Evolutionary conservation across 2,329 filamentous ascomycete species (phyloP).

Genomic region (Cordyceps cateniannulata): DNA sequence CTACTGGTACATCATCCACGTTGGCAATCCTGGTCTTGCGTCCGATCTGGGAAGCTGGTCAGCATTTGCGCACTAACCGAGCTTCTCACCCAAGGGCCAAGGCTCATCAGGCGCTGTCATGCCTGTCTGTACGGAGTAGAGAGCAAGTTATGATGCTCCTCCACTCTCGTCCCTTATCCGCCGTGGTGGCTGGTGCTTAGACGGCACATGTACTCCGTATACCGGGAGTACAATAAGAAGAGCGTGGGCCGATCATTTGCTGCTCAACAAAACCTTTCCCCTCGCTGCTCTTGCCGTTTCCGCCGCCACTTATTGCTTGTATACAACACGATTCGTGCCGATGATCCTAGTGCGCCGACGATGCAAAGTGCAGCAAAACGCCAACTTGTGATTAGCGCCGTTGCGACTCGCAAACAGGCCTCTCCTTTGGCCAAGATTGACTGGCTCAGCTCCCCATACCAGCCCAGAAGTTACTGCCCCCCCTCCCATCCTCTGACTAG

Average conservation of each 20-base stretch:
- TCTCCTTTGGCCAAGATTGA: not conserved
- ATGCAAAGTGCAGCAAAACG: not conserved
- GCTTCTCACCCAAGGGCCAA: not conserved
- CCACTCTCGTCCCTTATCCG: not conserved
- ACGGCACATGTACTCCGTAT: too few species aligned
- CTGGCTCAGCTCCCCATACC: not conserved
- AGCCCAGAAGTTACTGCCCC: not conserved
- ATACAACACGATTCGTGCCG: not conserved
- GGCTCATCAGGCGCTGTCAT: not conserved
- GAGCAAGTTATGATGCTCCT: not conserved
- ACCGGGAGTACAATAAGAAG: not conserved
- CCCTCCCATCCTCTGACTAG: not conserved
- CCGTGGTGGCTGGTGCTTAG: not conserved
- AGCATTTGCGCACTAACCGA: not conserved
- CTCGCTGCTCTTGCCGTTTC: not conserved
- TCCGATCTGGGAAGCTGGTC: slow-evolving; percentile 8
- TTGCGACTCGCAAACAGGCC: not conserved
- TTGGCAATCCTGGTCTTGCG: slow-evolving; percentile 2
- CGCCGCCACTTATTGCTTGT: not conserved
- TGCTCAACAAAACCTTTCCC: not conserved
- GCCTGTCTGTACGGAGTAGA: too few species aligned
- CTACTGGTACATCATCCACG: not conserved
- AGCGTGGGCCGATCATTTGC: too few species aligned
- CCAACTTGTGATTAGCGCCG: not conserved
- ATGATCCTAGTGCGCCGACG: slow-evolving; percentile 1